Conservation (phyloP, 176 grass and related monocot genomes). For the Hsuehochloa calcarea region DNA sequence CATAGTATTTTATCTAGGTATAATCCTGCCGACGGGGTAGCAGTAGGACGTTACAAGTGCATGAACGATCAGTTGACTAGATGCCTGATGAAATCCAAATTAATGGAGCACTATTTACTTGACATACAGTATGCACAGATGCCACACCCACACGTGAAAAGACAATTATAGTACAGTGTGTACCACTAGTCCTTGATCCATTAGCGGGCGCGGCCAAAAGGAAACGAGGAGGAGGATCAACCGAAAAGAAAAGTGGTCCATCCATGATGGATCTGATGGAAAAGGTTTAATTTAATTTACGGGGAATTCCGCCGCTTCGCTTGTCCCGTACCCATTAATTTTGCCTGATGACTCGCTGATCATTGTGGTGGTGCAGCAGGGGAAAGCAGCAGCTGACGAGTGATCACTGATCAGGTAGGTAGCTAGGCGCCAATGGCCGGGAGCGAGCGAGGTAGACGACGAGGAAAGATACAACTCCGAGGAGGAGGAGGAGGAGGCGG, state of each 20-base stretch:
- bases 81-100: too few relatives aligned
- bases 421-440: background rate
- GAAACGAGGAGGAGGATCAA: too few relatives aligned
- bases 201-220: too few relatives aligned
- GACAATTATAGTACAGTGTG: background rate
- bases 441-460: background rate
- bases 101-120: too few relatives aligned
- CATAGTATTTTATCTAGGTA: too few relatives aligned
- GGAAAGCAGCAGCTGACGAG: background rate
- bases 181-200: too few relatives aligned
- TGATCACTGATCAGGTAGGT: background rate
- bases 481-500: background rate
- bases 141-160: background rate
- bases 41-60: too few relatives aligned
- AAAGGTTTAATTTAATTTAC: slow-evolving; percentile 6
- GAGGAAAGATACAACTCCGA: background rate
- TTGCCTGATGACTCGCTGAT: background rate
- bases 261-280: background rate
- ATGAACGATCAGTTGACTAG: too few relatives aligned
- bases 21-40: too few relatives aligned
- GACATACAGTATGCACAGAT: background rate
- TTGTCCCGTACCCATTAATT: background rate
- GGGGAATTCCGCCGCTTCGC: slow-evolving; percentile 17
- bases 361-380: background rate
- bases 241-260: background rate